Conservation (phyloP, 306 rosid genomes). For the Vachellia collinsii region DNA sequence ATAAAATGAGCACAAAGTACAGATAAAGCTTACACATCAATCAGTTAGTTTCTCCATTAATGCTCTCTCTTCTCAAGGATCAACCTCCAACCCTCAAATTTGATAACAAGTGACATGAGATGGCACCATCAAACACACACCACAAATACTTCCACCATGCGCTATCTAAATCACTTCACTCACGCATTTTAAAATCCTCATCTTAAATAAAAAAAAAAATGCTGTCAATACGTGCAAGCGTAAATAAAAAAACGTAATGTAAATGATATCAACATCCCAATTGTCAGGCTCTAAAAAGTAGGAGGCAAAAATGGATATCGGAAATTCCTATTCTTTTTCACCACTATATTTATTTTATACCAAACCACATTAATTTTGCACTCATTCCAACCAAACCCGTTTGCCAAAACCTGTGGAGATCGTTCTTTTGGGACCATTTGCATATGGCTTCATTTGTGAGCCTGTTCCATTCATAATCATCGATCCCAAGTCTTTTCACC, state of each 20-base stretch:
- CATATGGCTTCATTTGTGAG: background rate
- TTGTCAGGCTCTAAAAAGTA: background rate
- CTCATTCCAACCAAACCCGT: slow-evolving; percentile 5
- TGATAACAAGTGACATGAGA: background rate
- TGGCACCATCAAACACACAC: background rate
- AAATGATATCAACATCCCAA: too few species aligned
- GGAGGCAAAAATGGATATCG: too few species aligned
- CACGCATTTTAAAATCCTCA: background rate
- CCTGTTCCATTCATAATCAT: background rate
- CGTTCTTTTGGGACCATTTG: slow-evolving; percentile 29
- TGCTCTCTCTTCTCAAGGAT: slow-evolving; percentile 22
- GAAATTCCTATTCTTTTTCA: too few species aligned
- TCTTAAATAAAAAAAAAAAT: too few species aligned
- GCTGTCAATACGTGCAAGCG: background rate
- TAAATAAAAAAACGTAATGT: background rate
- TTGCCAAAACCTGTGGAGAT: slow-evolving; percentile 22
- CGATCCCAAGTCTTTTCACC: too few species aligned
- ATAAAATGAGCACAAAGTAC: background rate
- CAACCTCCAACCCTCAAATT: slow-evolving; percentile 20
- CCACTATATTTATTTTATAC: background rate
- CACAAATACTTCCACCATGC: background rate
- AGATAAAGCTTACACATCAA: background rate
- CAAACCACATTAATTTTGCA: background rate
- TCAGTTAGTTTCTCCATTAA: slow-evolving; percentile 24
- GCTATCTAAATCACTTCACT: background rate